These are phyloP conservation scores for Microbotryum saponariae DNA, from an alignment of 1,284 basidiomycete species.

Conservation along the genomic window DNA sequence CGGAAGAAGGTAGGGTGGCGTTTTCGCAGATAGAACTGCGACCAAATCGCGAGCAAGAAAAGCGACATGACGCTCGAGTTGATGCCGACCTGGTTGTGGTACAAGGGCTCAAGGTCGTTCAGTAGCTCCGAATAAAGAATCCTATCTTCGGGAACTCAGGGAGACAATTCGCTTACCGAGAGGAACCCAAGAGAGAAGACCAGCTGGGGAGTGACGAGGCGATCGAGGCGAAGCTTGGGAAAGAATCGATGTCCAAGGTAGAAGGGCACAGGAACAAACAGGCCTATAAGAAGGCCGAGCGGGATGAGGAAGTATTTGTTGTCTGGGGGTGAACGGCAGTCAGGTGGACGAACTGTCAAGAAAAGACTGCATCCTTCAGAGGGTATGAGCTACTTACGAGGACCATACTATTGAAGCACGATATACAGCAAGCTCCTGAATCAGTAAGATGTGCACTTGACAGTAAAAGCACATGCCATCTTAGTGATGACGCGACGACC, in stretches of 20 bases:
- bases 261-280: conserved; percentile 52
- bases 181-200: conserved; percentile 24
- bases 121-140: no score
- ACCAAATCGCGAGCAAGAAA: conserved; percentile 15
- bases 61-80: conserved; percentile 29
- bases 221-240: conserved; percentile 42
- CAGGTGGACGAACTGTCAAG: conserved; percentile 10
- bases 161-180: no score
- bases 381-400: no score
- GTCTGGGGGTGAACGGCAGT: conserved; percentile 43
- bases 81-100: conserved; percentile 28
- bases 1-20: conserved; percentile 30
- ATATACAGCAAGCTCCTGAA: no score
- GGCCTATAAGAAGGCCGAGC: conserved; percentile 45
- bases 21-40: conserved; percentile 22
- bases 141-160: no score
- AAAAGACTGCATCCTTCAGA: no score
- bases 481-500: no score
- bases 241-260: conserved; percentile 50
- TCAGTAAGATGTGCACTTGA: no score
- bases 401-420: no score
- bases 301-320: no score
- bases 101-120: no score
- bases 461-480: no score
- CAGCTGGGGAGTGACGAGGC: conserved; percentile 27